Conservation (phyloP, 2,329 filamentous ascomycete species). For the Fonsecaea erecta region DNA sequence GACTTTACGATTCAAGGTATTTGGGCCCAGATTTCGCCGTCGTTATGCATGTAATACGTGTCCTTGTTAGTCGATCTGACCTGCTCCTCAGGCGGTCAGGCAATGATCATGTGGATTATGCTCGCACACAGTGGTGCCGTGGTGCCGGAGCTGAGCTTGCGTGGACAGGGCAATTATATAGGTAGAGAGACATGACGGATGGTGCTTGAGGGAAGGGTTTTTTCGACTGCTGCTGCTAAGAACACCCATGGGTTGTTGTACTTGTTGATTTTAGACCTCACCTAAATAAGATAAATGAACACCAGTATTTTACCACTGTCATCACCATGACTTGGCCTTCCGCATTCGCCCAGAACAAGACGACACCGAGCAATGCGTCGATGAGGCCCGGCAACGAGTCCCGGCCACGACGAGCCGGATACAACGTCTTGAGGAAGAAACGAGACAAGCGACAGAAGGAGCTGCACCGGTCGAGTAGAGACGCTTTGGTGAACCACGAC, state of each 20-base stretch:
- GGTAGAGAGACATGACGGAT: not conserved
- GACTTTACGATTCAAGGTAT: not conserved
- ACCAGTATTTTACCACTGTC: not conserved
- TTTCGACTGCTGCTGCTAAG: not conserved
- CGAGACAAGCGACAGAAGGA: constrained; percentile 6
- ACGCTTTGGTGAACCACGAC: not conserved
- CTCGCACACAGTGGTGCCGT: not conserved
- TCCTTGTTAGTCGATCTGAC: not conserved
- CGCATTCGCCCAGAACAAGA: constrained; percentile 1
- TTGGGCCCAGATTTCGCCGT: not conserved
- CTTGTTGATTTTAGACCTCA: not conserved
- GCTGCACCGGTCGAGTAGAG: not conserved
- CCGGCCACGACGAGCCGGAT: not conserved
- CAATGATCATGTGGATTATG: not conserved
- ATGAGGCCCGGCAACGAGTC: not conserved
- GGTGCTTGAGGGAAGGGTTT: not conserved
- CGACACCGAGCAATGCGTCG: not conserved
- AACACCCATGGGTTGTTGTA: not conserved
- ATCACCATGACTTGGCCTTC: constrained; percentile 7
- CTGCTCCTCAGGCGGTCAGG: constrained; percentile 1
- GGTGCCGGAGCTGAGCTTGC: not conserved
- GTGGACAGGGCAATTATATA: not conserved
- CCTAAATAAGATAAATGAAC: not conserved
- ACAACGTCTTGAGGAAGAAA: constrained; percentile 11
- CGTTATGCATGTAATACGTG: not conserved